A percentile compares a stretch with the other conserved stretches of the same genome.
phyloP scores from a whole-genome alignment of 2,329 filamentous ascomycete genomes.

The Verticillium isaacii region DNA sequence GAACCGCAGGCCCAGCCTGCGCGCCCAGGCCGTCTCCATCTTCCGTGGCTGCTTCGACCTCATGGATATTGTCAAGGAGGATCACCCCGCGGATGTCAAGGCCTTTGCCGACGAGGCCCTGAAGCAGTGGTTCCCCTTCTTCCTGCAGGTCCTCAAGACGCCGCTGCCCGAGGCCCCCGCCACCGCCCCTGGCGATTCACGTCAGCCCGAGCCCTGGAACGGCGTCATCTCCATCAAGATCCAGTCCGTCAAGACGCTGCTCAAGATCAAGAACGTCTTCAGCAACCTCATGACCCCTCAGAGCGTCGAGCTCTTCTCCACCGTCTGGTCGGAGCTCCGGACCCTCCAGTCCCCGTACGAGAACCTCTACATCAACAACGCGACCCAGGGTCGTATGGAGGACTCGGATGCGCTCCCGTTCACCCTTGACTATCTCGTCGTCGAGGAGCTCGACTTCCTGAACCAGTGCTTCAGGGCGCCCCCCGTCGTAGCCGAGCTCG shows the following conservation, averaged over 20 bases:
- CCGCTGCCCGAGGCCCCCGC: conserved; percentile 64
- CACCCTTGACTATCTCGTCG: conserved; percentile 85
- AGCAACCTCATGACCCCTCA: conserved; percentile 76
- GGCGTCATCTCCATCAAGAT: conserved; percentile 83
- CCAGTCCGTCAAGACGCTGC: conserved; percentile 87
- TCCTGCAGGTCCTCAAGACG: conserved; percentile 72
- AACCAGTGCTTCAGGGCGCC: conserved; percentile 85
- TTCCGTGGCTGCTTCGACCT: conserved; percentile 92
- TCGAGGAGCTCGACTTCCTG: conserved; percentile 93
- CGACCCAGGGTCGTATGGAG: conserved; percentile 81
- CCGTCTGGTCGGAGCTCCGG: conserved; percentile 84
- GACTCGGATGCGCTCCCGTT: conserved; percentile 90
- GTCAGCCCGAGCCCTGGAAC: conserved; percentile 66
- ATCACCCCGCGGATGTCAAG: conserved; percentile 81
- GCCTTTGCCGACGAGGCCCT: conserved; percentile 85
- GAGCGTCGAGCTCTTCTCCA: conserved; percentile 76
- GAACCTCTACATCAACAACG: conserved; percentile 78
- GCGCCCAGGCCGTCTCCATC: conserved; percentile 82
- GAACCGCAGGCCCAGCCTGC: conserved; percentile 66
- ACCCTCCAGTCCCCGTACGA: conserved; percentile 69
- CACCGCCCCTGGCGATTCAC: conserved; percentile 27
- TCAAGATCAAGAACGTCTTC: conserved; percentile 82
- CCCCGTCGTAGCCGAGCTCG: conserved; percentile 84
- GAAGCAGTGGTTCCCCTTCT: conserved; percentile 83
- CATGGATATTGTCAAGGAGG: conserved; percentile 93